Conservation (phyloP, 2,329 filamentous ascomycete genomes). For the Fusarium sp. region DNA sequence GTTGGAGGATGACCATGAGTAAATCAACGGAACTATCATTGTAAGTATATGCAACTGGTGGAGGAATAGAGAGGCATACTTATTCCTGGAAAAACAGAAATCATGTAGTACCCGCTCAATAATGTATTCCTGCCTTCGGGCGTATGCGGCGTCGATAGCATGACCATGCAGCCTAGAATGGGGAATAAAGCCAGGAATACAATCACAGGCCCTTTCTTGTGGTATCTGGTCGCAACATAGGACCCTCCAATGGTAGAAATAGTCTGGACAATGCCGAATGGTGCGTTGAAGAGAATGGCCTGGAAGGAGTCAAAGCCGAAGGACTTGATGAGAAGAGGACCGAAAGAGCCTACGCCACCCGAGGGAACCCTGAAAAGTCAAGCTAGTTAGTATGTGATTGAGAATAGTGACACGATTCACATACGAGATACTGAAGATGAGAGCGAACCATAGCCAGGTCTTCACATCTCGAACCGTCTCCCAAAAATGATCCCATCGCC, state of each 20-base stretch:
- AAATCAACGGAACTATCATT: slow-evolving; percentile 63
- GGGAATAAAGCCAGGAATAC: slow-evolving; percentile 68
- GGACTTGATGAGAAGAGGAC: slow-evolving; percentile 68
- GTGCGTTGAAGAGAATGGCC: slow-evolving; percentile 72
- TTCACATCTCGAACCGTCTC: slow-evolving; percentile 58
- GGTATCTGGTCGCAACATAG: slow-evolving; percentile 66
- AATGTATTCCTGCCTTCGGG: slow-evolving; percentile 56
- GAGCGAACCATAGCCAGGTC: slow-evolving; percentile 59
- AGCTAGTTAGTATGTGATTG: not conserved
- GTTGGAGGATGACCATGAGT: slow-evolving; percentile 69
- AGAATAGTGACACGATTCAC: slow-evolving; percentile 1
- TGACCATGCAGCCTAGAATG: slow-evolving; percentile 61
- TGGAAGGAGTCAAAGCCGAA: slow-evolving; percentile 69
- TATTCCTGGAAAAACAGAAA: slow-evolving; percentile 69
- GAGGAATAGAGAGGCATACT: fast-evolving
- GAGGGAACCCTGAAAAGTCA: slow-evolving; percentile 58
- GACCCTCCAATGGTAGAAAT: slow-evolving; percentile 70
- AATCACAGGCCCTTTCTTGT: slow-evolving; percentile 70
- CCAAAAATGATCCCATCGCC: slow-evolving; percentile 59
- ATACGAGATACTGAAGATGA: slow-evolving; percentile 67
- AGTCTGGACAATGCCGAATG: slow-evolving; percentile 71
- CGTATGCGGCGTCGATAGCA: slow-evolving; percentile 64
- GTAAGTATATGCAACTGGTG: fast-evolving
- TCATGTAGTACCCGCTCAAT: slow-evolving; percentile 70
- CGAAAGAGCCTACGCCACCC: slow-evolving; percentile 71